Evolutionary conservation across 2,329 filamentous ascomycete genomes (phyloP).

Genomic region (Trichophyton verrucosum): DNA sequence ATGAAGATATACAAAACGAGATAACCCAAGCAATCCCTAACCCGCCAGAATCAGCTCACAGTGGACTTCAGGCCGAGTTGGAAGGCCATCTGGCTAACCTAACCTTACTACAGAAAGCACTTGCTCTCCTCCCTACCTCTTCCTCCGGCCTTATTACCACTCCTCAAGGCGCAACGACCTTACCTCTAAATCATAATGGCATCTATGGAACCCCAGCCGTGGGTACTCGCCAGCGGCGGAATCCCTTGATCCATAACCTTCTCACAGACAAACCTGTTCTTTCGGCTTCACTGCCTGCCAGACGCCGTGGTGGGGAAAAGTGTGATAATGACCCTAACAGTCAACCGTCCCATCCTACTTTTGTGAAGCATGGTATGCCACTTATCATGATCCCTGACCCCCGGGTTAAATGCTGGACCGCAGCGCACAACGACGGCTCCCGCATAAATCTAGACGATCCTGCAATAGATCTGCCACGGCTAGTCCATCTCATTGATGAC

Average conservation of each 20-base stretch:
- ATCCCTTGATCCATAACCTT: slow-evolving; percentile 88
- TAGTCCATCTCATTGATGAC: slow-evolving; percentile 82
- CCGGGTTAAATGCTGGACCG: slow-evolving; percentile 52
- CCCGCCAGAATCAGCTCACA: slow-evolving; percentile 2
- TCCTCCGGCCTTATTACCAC: slow-evolving; percentile 85
- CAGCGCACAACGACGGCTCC: slow-evolving; percentile 47
- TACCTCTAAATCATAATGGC: slow-evolving; percentile 25
- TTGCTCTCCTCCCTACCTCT: slow-evolving; percentile 66
- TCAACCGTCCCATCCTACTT: slow-evolving; percentile 52
- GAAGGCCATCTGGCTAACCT: slow-evolving; percentile 57
- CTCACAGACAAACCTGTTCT: slow-evolving; percentile 88
- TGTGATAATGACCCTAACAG: slow-evolving; percentile 21
- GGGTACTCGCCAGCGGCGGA: slow-evolving; percentile 51
- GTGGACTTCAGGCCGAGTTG: slow-evolving; percentile 15
- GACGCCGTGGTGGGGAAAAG: slow-evolving; percentile 42
- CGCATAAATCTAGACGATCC: slow-evolving; percentile 64
- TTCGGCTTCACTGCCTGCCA: slow-evolving; percentile 76
- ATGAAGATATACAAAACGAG: slow-evolving; percentile 52
- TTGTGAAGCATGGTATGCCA: slow-evolving; percentile 84
- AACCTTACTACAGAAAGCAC: slow-evolving; percentile 53
- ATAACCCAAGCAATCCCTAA: slow-evolving; percentile 31
- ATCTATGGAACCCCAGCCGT: slow-evolving; percentile 34
- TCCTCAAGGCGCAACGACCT: slow-evolving; percentile 64
- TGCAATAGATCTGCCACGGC: slow-evolving; percentile 66
- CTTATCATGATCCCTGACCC: slow-evolving; percentile 71